Evolutionary conservation across 371 early-diverging fungal species (phyloP).

Genomic region (Mortierella sp.): DNA sequence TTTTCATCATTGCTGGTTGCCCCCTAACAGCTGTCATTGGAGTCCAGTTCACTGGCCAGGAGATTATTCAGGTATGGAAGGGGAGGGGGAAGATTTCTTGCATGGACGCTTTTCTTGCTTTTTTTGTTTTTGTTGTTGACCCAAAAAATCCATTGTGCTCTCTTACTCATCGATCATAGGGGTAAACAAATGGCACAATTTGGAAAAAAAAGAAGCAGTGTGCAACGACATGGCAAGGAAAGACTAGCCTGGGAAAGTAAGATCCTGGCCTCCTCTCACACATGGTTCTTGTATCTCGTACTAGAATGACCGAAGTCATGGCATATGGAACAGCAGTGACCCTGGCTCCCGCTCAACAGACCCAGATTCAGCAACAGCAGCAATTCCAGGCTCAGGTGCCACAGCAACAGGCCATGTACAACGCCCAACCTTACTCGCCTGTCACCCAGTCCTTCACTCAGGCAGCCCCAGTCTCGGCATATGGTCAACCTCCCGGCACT

Average conservation of each 20-base stretch:
- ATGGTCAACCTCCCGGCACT: too few species aligned
- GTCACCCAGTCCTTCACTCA: too few species aligned
- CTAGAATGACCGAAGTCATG: slow-evolving; percentile 53
- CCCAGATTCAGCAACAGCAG: slow-evolving; percentile 1
- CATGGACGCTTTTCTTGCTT: not conserved
- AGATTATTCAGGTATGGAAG: slow-evolving; percentile 32
- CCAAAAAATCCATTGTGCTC: not conserved
- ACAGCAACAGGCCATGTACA: slow-evolving; percentile 14
- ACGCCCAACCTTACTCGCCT: not conserved
- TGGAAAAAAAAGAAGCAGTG: not conserved
- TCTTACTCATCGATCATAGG: not conserved
- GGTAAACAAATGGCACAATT: not conserved
- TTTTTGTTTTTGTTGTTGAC: not conserved
- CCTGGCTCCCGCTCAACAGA: slow-evolving; percentile 40
- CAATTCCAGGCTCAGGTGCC: not conserved
- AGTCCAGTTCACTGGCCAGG: slow-evolving; percentile 50
- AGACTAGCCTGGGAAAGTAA: too few species aligned
- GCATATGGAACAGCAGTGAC: slow-evolving; percentile 51
- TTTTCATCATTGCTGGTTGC: not conserved
- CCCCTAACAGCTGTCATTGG: slow-evolving; percentile 39
- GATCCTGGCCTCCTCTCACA: too few species aligned
- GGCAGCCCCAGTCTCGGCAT: too few species aligned
- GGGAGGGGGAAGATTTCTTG: too few species aligned
- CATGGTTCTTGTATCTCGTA: not conserved
- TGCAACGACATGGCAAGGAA: too few species aligned